Evolutionary conservation across 2,329 filamentous ascomycete species (phyloP).

Genomic region (Pseudogymnoascus sp.): DNA sequence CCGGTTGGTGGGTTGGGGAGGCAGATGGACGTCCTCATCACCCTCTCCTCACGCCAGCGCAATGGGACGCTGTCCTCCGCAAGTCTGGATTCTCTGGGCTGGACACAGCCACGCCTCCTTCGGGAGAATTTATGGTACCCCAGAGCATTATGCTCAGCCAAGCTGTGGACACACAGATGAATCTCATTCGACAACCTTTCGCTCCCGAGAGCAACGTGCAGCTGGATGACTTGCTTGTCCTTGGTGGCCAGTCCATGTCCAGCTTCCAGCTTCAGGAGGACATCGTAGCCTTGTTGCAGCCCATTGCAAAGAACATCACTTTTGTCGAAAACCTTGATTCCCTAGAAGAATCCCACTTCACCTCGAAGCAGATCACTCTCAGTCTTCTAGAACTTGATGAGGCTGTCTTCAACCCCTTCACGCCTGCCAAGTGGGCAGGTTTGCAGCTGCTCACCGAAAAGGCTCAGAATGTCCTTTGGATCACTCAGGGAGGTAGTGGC

Average conservation of each 20-base stretch:
- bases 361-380: not conserved
- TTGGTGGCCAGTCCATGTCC: conserved; percentile 16
- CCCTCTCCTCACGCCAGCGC: conserved; percentile 8
- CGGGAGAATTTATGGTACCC: not conserved
- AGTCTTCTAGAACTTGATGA: conserved; percentile 27
- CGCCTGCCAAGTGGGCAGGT: not conserved
- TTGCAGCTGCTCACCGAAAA: not conserved
- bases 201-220: not conserved
- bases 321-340: conserved; percentile 12
- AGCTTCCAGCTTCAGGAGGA: conserved; percentile 11
- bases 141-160: conserved; percentile 28
- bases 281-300: not conserved
- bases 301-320: conserved; percentile 9
- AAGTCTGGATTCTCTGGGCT: conserved; percentile 26
- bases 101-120: conserved; percentile 19
- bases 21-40: conserved; percentile 20
- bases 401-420: conserved; percentile 18
- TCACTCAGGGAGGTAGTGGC: conserved; percentile 7
- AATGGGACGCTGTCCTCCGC: conserved; percentile 23
- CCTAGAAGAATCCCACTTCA: conserved; percentile 16
- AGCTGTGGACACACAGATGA: conserved; percentile 27
- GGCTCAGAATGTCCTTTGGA: conserved; percentile 9
- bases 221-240: conserved; percentile 15
- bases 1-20: conserved; percentile 28
- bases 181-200: conserved; percentile 25